Evolutionary conservation across 495 filamentous ascomycete species (phyloP).

Genomic region (Penicillium diatomitis): DNA sequence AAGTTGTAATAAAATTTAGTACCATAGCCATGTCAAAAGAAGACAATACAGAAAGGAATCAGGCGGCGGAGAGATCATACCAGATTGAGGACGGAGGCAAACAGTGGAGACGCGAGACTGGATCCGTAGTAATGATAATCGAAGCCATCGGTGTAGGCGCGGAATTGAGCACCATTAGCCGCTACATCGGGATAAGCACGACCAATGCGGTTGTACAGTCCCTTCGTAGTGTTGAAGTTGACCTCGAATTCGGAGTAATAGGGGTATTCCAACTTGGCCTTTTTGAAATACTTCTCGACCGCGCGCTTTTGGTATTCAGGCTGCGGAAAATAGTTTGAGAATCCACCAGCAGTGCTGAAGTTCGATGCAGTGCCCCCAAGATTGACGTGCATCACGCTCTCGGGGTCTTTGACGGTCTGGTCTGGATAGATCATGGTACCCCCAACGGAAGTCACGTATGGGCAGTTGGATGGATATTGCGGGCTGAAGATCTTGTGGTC

Average conservation of each 20-base stretch:
- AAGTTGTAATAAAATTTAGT: neutral
- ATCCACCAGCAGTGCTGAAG: conserved; percentile 53
- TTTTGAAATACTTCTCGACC: conserved; percentile 41
- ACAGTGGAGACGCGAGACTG: conserved; percentile 46
- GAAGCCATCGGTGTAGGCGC: conserved; percentile 30
- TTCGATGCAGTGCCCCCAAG: conserved; percentile 26
- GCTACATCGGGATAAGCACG: conserved; percentile 58
- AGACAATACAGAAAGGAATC: neutral
- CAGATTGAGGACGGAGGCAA: conserved; percentile 44
- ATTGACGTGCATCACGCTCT: conserved; percentile 31
- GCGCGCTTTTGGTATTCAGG: conserved; percentile 49
- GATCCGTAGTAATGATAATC: conserved; percentile 42
- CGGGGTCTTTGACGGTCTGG: conserved; percentile 29
- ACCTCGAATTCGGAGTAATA: conserved; percentile 26
- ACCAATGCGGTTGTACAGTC: conserved; percentile 48
- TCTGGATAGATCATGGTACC: conserved; percentile 36
- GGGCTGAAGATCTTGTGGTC: conserved; percentile 39
- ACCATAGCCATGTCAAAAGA: no score
- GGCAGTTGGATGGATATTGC: conserved; percentile 42
- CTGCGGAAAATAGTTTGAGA: conserved; percentile 56
- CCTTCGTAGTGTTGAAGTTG: conserved; percentile 32
- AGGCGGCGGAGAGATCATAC: conserved; percentile 4
- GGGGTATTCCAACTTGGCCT: conserved; percentile 37
- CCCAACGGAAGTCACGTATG: conserved; percentile 44
- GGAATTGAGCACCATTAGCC: conserved; percentile 50